phyloP scores from a whole-genome alignment of 169 alveolate genomes.

The Besnoitia besnoiti region DNA sequence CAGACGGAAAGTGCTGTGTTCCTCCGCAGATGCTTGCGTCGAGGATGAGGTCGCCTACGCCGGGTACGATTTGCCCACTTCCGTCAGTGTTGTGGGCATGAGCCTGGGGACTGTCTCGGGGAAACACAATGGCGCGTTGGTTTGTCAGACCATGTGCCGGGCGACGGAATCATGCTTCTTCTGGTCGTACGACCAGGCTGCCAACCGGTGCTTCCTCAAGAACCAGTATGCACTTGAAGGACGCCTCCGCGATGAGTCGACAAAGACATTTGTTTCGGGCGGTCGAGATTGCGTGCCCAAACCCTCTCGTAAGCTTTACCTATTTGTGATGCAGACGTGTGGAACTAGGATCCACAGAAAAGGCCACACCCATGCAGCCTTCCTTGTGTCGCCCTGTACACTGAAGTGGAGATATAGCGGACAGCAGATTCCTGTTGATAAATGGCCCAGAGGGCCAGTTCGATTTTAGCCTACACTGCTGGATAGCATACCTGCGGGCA shows the following conservation, averaged over 20 bases:
- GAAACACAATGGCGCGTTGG: not conserved
- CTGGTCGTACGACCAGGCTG: constrained; percentile 23
- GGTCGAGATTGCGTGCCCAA: constrained; percentile 19
- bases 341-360: not conserved
- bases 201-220: not conserved
- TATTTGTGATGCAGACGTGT: not conserved
- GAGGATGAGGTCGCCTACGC: constrained; percentile 28
- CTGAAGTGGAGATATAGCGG: too few species aligned
- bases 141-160: constrained; percentile 11
- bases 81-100: not conserved
- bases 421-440: too few species aligned
- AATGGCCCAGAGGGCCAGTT: too few species aligned
- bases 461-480: too few species aligned
- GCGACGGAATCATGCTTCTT: not conserved
- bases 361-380: too few species aligned
- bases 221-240: not conserved
- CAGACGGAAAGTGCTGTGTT: too few species aligned
- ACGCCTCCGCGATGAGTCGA: not conserved
- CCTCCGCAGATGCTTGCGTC: constrained; percentile 39
- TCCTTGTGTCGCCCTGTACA: too few species aligned
- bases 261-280: constrained; percentile 1
- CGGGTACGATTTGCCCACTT: not conserved
- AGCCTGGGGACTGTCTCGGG: not conserved
- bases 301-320: constrained; percentile 12
- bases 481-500: too few species aligned